Conservation (phyloP, 2,329 filamentous ascomycete species). For the Colletotrichum sp. region DNA sequence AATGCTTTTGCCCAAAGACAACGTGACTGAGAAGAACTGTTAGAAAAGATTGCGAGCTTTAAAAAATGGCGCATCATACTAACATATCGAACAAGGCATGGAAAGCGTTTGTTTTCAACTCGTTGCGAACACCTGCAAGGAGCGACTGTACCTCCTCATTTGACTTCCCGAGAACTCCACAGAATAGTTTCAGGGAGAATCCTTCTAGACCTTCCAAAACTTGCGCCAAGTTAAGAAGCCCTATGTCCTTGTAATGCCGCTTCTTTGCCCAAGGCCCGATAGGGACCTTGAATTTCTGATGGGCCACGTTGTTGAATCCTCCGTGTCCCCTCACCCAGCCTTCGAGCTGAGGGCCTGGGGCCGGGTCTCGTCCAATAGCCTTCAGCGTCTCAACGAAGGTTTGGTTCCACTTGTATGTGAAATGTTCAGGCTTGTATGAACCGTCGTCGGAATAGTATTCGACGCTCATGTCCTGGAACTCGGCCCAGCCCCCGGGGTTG, state of each 20-base stretch:
- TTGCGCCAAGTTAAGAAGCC: conserved; percentile 22
- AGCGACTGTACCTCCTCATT: conserved; percentile 29
- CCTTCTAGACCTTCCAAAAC: conserved; percentile 25
- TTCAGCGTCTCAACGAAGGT: conserved; percentile 20
- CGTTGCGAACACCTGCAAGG: conserved; percentile 30
- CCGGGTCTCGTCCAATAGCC: conserved; percentile 26
- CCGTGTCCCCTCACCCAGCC: conserved; percentile 32
- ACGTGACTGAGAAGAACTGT: not conserved
- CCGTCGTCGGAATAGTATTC: conserved; percentile 32
- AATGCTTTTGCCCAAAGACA: not conserved
- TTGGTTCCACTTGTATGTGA: conserved; percentile 25
- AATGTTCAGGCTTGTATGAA: conserved; percentile 24
- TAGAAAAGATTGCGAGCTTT: not conserved
- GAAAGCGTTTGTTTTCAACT: conserved; percentile 29
- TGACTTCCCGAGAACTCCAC: conserved; percentile 31
- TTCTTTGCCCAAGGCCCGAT: conserved; percentile 43
- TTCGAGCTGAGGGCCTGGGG: conserved; percentile 28
- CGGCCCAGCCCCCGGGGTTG: conserved; percentile 39
- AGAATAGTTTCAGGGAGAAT: conserved; percentile 31
- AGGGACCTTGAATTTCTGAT: conserved; percentile 35
- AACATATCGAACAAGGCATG: conserved; percentile 29
- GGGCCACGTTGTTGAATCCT: conserved; percentile 38
- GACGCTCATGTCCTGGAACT: conserved; percentile 32
- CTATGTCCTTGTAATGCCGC: conserved; percentile 32
- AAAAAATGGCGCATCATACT: not conserved